Evolutionary conservation across 148 eudicot species (phyloP), one percentile per base, ranked within the genome.

Genomic region (Rhododendron ferrugineum): DNA sequence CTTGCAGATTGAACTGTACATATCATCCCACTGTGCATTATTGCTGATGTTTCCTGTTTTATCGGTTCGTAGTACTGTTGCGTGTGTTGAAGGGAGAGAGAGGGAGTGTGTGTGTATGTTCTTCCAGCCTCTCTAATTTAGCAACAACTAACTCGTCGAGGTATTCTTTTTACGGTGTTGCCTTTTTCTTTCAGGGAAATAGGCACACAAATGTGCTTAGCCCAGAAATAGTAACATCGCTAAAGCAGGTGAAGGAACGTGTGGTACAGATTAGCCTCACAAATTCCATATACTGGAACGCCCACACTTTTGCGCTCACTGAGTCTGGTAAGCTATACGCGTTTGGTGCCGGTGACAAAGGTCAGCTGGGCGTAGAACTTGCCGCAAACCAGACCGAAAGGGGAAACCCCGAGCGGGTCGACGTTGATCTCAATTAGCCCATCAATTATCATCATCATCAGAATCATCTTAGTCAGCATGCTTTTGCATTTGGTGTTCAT

Each of bases 301-400:
- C 95, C 10, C 98, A 96, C 91, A 96, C 98, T 0, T 96, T 96
- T 47, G 95, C 98, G 0, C 95, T 96, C 68, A 93, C 98, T 0
- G 97, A 94, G 84, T 91, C 97, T 0, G 96, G 94, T 32, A 96
- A 94, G 89, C 89, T 96, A 10, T 96, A 91, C 80, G 94, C 97
- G 2, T 95, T 96, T 84, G 99, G 99, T 3, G 90, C 97, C 0
- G 99, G 98, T 11, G 97, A 93, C 86, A 92, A 93, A 86, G 99
- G 98, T 10, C 99, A 96, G 90, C 91, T 96, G 0, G 98, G 99
- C 28, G 87, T 93, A 5, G 93, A 93, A 89, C 98, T 93, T 20
- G 86, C 79, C 7, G 96, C 87, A 15, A 90, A 94, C 87, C 93
- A 90, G 85, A 84, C 91, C 2, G 93, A 93, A 81, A 90, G 95